Base-by-base conservation (phyloP, 345 rosid genomes). In the Eucalyptus globulus region DNA sequence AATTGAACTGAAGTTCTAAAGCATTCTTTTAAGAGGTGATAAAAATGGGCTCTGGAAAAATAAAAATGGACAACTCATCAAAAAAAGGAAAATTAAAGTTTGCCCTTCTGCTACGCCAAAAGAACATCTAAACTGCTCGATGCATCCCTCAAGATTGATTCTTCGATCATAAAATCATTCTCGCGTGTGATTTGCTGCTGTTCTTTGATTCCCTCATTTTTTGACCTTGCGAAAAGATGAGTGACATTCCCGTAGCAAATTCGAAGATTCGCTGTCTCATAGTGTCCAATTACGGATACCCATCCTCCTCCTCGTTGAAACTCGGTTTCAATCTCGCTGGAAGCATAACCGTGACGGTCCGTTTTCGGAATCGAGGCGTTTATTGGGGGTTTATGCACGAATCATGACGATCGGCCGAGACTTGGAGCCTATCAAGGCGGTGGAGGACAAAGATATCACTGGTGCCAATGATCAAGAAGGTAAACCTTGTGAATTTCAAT, bases 31-130 rank as follows among this genome's bases (percentile, higher is more conserved):
- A n/a, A 49, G 49, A 49, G 14, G 49, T 49, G 49, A 49, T 4
- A 49, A 49, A 49, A 11, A 49, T 14, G 49, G 49, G 13, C 14
- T 49, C 14, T 49, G 49, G 4, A 49, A 47, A 49, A 49, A 4
- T 1, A 12, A 49, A 47, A 47, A 47, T 11, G 5, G 5, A 47
- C 14, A 47, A 4, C 14, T 47, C 49, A 47, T 47, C 2, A 14
- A 47, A 0, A 47, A 47, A 47, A 11, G 5, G 49, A 47, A 47
- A 11, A 4, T 14, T 47, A 47, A 47, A 47, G 49, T 47, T 47
- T 47, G 49, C 49, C 14, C 0, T 47, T 10, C 13, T 11, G 49
- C 1, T 4, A 11, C 0, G 2, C 49, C 49, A 47, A 47, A 47
- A 49, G 49, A 12, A 49, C 49, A 49, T 49, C 14, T 49, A 49